Conservation (phyloP, 805 yeast genomes). For the Starmerella geochares region DNA sequence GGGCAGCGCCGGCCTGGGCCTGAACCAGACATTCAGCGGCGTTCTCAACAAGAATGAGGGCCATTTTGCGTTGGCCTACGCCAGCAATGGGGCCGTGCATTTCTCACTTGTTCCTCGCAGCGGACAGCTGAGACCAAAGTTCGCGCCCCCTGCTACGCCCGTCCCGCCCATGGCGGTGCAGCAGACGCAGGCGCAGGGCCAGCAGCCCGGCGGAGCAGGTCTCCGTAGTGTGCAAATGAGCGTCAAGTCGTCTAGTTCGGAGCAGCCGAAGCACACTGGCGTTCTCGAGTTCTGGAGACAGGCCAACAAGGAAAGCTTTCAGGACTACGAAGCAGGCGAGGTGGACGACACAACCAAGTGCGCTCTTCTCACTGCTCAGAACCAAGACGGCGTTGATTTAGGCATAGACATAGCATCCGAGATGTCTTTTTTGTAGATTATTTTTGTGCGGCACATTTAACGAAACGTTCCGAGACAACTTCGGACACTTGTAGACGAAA, state of each 20-base stretch:
- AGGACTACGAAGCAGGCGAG: slow-evolving; percentile 18
- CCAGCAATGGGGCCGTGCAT: slow-evolving; percentile 39
- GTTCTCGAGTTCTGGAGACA: slow-evolving; percentile 54
- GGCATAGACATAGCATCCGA: not conserved
- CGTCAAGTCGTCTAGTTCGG: slow-evolving; percentile 51
- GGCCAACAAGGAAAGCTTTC: slow-evolving; percentile 51
- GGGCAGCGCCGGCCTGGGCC: not conserved
- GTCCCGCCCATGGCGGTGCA: slow-evolving; percentile 10
- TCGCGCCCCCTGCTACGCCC: slow-evolving; percentile 46
- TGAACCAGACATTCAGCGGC: slow-evolving; percentile 57
- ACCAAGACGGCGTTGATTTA: not conserved
- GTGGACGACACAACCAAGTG: not conserved
- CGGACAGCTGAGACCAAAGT: slow-evolving; percentile 71
- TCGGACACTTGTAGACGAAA: too few relatives aligned
- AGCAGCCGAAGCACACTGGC: slow-evolving; percentile 55
- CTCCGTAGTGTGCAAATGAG: slow-evolving; percentile 68
- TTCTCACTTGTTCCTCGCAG: slow-evolving; percentile 56
- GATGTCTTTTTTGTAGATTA: not conserved
- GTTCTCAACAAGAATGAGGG: slow-evolving; percentile 38
- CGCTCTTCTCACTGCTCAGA: slow-evolving; percentile 1
- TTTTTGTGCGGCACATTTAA: too few relatives aligned
- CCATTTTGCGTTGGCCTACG: slow-evolving; percentile 33
- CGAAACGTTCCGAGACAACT: too few relatives aligned
- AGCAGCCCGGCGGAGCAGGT: slow-evolving; percentile 27
- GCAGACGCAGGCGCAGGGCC: not conserved